Conservation (phyloP, 305 asterid species). For the Andrographis paniculata region DNA sequence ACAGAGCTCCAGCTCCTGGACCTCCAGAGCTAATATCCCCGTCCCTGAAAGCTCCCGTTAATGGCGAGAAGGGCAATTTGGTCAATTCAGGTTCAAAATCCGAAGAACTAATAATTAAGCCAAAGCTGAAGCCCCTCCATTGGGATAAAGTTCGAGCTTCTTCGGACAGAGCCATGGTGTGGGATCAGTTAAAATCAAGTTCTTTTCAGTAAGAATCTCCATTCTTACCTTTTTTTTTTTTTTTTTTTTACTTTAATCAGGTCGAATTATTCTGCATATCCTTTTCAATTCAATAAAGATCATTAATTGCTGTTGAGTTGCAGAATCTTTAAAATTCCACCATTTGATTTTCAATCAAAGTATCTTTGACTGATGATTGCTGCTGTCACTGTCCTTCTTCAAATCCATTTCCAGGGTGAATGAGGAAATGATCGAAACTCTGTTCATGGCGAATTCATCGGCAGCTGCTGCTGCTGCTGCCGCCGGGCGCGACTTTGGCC, state of each 20-base stretch:
- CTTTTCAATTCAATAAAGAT: no score
- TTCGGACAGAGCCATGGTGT: constrained; percentile 92
- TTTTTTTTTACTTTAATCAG: constrained; percentile 2
- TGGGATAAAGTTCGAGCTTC: constrained; percentile 99
- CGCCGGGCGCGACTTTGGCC: constrained; percentile 34
- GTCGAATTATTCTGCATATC: neutral
- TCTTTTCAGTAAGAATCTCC: constrained; percentile 52
- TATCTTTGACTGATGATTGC: no score
- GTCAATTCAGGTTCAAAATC: neutral
- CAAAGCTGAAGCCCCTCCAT: constrained; percentile 85
- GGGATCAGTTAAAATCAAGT: constrained; percentile 96
- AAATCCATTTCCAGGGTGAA: constrained; percentile 70
- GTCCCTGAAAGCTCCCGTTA: no score
- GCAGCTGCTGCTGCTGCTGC: constrained; percentile 49
- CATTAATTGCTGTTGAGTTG: no score
- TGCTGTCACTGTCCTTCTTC: no score
- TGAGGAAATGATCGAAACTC: constrained; percentile 93
- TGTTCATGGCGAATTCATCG: constrained; percentile 65
- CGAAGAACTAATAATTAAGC: constrained; percentile 25
- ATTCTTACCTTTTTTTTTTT: constrained; percentile 9
- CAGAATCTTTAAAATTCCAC: no score
- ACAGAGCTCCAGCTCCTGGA: constrained; percentile 60
- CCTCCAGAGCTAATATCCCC: constrained; percentile 30
- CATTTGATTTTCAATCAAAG: no score
- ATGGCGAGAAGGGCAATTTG: no score